Evolutionary conservation across 345 rosid genomes (phyloP).

Genomic region (Carallia brachiata): DNA sequence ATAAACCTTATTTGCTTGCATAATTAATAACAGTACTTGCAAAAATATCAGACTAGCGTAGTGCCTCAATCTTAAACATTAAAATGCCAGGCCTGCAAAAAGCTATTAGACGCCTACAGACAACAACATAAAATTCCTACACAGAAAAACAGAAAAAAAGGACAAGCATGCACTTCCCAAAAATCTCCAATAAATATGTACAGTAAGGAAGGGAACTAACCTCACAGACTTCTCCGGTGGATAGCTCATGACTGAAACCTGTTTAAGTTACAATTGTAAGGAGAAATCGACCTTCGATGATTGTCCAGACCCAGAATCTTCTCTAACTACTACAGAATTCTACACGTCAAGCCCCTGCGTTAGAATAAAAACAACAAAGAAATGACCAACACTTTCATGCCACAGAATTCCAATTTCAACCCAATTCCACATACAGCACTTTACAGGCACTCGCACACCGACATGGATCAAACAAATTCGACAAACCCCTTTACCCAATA

Average conservation of each 20-base stretch:
- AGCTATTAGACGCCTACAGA: not conserved
- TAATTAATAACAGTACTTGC: not conserved
- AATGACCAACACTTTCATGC: no score
- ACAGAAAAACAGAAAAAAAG: not conserved
- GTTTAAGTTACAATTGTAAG: not conserved
- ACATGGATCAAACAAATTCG: no score
- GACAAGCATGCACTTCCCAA: not conserved
- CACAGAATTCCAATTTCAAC: no score
- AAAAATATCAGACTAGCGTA: not conserved
- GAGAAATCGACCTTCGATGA: no score
- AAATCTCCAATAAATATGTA: not conserved
- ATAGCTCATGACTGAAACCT: constrained; percentile 40
- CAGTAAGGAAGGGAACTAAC: constrained; percentile 26
- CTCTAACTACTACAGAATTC: no score
- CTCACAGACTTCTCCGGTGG: constrained; percentile 62
- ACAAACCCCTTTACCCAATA: no score
- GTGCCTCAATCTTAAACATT: not conserved
- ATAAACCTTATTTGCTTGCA: not conserved
- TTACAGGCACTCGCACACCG: no score
- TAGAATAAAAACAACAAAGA: no score
- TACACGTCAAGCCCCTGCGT: no score
- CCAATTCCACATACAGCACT: no score
- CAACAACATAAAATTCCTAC: no score
- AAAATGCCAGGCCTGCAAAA: not conserved
- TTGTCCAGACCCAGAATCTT: no score